Evolutionary conservation across 192 early-diverging fungal species (phyloP), one percentile per base, ranked within the genome.

Genomic region (Coemansia sp.): DNA sequence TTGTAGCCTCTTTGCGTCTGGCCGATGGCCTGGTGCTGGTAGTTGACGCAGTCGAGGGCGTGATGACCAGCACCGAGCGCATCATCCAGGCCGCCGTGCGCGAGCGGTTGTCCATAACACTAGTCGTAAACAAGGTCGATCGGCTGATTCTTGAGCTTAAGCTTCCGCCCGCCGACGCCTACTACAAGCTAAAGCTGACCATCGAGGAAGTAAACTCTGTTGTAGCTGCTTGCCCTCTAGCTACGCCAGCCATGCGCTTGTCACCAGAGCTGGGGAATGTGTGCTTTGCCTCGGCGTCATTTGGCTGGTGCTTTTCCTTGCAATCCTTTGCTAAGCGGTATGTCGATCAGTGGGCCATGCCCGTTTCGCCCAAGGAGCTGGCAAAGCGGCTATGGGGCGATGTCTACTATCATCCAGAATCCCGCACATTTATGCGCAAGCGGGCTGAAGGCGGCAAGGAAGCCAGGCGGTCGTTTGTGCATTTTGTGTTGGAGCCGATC

Each of bases 91-190:
- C 91, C 26, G 81, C 89, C 18, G 84, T 95, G 26, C 78, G 80
- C 34, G 91, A 95, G 60, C 81, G 82, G 2, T 57, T 97, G 22
- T 70, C 83, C 15, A 80, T 99, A 40, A 87, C 87, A 3, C 76
- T 99, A 39, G 86, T 97, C n/a, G 79, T 99, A 47, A 97, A 93
- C 86, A 99, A 99, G 78, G 83, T 99, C 5, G 97, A 99, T 78
- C 87, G 97, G n/a, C 73, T 99, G 48, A 97, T 99, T 32, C 42
- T 97, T 19, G 97, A 99, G 68, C 81, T 99, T 14, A 95, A 94
- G 51, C 77, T 99, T 30, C 97, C 97, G 22, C 97, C 97, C 8
- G 84, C 80, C 8, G 97, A 97, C 77, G 95, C 95, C 7, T 99
- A 97, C 70, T 90, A 93, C 74, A 97, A 97, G 71, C 75, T 99